Evolutionary conservation across 1,284 basidiomycete genomes (phyloP).

Genomic region (Trichosporon faecale): DNA sequence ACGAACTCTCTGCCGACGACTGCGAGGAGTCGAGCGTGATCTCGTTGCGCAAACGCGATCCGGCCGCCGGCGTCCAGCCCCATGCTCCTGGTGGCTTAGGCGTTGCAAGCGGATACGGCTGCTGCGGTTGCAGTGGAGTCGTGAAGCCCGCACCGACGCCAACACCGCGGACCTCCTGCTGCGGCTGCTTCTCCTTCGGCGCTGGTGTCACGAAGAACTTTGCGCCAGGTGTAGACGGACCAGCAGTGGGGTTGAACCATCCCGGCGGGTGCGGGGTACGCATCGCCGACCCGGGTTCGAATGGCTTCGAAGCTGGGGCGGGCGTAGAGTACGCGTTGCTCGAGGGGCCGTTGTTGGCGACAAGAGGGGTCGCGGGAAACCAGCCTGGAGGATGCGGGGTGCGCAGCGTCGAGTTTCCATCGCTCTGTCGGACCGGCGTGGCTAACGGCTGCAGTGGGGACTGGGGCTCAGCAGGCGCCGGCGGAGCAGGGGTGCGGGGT

Average conservation of each 20-base stretch:
- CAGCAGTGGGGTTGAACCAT: neutral
- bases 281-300: slow-evolving; percentile 6
- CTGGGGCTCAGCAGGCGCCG: neutral
- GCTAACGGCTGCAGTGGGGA: slow-evolving; percentile 2
- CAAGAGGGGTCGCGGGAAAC: neutral
- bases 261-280: slow-evolving; percentile 1
- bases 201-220: neutral
- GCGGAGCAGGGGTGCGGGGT: neutral
- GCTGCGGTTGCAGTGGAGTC: slow-evolving; percentile 13
- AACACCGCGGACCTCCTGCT: neutral
- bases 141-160: slow-evolving; percentile 5
- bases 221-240: neutral
- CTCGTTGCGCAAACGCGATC: slow-evolving; percentile 21
- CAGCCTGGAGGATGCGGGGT: slow-evolving; percentile 1
- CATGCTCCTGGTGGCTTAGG: slow-evolving; percentile 12
- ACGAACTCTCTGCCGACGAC: slow-evolving; percentile 17
- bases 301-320: neutral
- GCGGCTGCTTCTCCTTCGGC: neutral
- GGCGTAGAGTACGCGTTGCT: neutral
- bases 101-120: neutral
- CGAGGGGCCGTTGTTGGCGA: no score
- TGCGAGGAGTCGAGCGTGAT: slow-evolving; percentile 23
- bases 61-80: neutral
- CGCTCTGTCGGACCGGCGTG: neutral
- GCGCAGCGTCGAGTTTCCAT: neutral